Conservation (phyloP, 306 rosid species). For the Datisca glomerata region DNA sequence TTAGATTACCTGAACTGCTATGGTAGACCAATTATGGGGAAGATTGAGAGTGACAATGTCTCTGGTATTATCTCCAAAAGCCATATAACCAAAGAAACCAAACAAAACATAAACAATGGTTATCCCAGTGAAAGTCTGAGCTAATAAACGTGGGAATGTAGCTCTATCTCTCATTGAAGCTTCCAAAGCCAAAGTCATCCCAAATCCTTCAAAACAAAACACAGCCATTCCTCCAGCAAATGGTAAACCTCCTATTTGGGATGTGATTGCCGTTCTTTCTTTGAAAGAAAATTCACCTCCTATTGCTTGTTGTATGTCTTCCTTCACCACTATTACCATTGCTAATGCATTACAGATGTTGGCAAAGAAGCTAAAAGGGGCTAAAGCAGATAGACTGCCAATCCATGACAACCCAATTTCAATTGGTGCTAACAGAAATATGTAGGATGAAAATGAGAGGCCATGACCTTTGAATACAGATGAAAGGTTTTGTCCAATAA, state of each 20-base stretch:
- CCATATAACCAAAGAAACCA: conserved; percentile 83
- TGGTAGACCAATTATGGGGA: conserved; percentile 62
- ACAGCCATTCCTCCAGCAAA: conserved; percentile 84
- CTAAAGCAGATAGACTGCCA: conserved; percentile 49
- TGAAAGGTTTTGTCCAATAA: conserved; percentile 64
- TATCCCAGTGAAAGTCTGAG: conserved; percentile 65
- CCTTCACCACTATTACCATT: conserved; percentile 68
- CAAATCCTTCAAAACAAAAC: conserved; percentile 83
- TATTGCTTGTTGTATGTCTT: conserved; percentile 38
- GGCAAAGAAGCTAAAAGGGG: conserved; percentile 89
- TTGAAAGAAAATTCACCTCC: conserved; percentile 36
- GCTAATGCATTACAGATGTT: conserved; percentile 64
- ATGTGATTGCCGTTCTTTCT: conserved; percentile 53
- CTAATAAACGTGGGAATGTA: conserved; percentile 55
- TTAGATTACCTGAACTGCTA: conserved; percentile 57
- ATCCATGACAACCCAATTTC: conserved; percentile 81
- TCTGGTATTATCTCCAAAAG: conserved; percentile 75
- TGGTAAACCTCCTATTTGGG: conserved; percentile 69
- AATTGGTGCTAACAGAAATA: conserved; percentile 48
- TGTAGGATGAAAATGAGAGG: conserved; percentile 21
- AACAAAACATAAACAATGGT: conserved; percentile 48
- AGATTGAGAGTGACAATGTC: conserved; percentile 81
- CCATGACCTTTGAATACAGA: conserved; percentile 33
- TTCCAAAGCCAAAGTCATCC: conserved; percentile 82
- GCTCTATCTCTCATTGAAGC: conserved; percentile 33